A percentile compares a stretch with the other conserved stretches of the same genome.
These are phyloP conservation scores for Eucalyptus regnans DNA, from an alignment of 345 rosid genomes.

Conservation along the genomic window DNA sequence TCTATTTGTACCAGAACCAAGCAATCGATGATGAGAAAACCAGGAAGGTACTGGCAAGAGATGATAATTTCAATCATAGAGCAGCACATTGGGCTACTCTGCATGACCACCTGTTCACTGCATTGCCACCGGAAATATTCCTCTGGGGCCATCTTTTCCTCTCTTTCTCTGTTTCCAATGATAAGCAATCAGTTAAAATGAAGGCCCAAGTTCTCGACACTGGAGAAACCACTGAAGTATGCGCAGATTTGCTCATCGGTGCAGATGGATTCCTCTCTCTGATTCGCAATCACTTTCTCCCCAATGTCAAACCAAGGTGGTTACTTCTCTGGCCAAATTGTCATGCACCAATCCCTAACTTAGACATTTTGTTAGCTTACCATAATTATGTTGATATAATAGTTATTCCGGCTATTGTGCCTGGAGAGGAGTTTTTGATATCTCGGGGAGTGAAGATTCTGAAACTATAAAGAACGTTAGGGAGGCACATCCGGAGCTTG, in stretches of 20 bases:
- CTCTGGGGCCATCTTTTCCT: slow-evolving; percentile 55
- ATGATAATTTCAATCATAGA: slow-evolving; percentile 47
- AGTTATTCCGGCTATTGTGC: slow-evolving; percentile 83
- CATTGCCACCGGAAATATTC: slow-evolving; percentile 37
- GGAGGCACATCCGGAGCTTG: slow-evolving; percentile 43
- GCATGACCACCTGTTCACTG: slow-evolving; percentile 29
- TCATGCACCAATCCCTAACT: not conserved
- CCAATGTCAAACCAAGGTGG: slow-evolving; percentile 53
- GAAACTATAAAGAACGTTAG: slow-evolving; percentile 27
- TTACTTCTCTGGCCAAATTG: not conserved
- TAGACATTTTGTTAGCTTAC: not conserved
- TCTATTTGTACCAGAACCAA: slow-evolving; percentile 23
- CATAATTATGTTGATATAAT: not conserved
- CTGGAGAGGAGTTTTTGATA: slow-evolving; percentile 72
- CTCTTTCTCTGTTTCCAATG: slow-evolving; percentile 37
- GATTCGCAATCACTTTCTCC: slow-evolving; percentile 42
- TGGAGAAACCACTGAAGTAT: slow-evolving; percentile 25
- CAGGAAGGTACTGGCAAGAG: slow-evolving; percentile 31
- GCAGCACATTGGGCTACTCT: slow-evolving; percentile 75
- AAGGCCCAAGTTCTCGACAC: slow-evolving; percentile 30
- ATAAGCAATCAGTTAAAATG: slow-evolving; percentile 25
- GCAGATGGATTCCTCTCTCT: slow-evolving; percentile 75
- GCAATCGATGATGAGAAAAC: slow-evolving; percentile 23
- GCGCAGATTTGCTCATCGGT: slow-evolving; percentile 63
- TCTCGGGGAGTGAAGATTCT: slow-evolving; percentile 34